A percentile compares a stretch with the other conserved stretches of the same genome.
Evolutionary conservation across 2,329 filamentous ascomycete genomes (phyloP).

Genomic region (Penicillium psychrosexuale): DNA sequence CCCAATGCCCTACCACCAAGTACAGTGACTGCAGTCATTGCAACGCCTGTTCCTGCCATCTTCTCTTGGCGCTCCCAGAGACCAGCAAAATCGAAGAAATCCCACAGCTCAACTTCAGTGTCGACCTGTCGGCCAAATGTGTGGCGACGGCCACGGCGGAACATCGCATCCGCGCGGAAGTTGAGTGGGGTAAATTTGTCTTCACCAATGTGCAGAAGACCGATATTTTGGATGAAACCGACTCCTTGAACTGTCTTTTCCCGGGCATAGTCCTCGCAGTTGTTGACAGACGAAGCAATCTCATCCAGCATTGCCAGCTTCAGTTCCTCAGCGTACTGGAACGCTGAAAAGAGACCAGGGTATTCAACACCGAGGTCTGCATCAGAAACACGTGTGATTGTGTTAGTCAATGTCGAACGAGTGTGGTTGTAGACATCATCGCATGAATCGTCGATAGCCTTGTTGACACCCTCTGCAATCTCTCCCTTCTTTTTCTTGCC

Average conservation of each 20-base stretch:
- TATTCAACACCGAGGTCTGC: constrained; percentile 79
- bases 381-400: constrained; percentile 74
- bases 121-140: constrained; percentile 79
- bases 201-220: constrained; percentile 75
- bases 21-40: constrained; percentile 83
- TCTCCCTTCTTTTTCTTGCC: constrained; percentile 76
- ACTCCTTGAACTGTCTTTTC: constrained; percentile 74
- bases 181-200: constrained; percentile 80
- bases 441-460: constrained; percentile 78
- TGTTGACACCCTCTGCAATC: constrained; percentile 76
- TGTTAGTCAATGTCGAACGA: constrained; percentile 67
- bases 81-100: constrained; percentile 86
- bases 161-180: constrained; percentile 93
- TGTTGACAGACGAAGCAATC: constrained; percentile 72
- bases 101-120: constrained; percentile 80
- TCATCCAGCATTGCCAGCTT: constrained; percentile 88
- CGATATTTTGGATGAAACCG: constrained; percentile 81
- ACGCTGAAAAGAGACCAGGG: constrained; percentile 77
- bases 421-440: constrained; percentile 83
- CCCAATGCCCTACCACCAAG: constrained; percentile 78
- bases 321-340: constrained; percentile 89
- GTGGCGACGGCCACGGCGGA: constrained; percentile 72
- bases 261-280: constrained; percentile 84
- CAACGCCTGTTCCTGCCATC: constrained; percentile 89
- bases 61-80: constrained; percentile 91